phyloP scores from a whole-genome alignment of 2,329 filamentous ascomycete genomes.

The Neonectria neomacrospora region DNA sequence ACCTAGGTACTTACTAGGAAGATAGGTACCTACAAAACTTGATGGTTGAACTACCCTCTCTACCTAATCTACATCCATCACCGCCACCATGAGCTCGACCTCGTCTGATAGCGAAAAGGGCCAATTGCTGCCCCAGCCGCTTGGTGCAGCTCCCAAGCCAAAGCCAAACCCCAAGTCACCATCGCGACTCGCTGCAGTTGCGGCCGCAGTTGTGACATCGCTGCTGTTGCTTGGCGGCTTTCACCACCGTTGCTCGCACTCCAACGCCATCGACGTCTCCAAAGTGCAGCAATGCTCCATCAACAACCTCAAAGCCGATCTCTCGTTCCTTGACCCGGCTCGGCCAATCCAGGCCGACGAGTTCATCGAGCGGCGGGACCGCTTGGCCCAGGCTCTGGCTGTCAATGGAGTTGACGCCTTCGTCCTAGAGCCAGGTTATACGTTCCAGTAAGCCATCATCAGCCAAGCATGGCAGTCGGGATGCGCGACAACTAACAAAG shows the following conservation, averaged over 20 bases:
- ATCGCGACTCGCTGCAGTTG: slow-evolving; percentile 8
- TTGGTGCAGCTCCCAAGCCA: neutral
- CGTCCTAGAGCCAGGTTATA: slow-evolving; percentile 71
- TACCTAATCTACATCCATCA: slow-evolving; percentile 10
- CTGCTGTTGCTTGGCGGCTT: slow-evolving; percentile 16
- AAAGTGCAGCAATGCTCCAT: slow-evolving; percentile 60
- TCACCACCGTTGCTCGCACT: slow-evolving; percentile 15
- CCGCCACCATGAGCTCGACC: neutral
- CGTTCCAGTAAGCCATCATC: slow-evolving; percentile 60
- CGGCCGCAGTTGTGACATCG: slow-evolving; percentile 14
- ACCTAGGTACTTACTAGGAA: no score
- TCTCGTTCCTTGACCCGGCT: slow-evolving; percentile 63
- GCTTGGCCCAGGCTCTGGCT: slow-evolving; percentile 65
- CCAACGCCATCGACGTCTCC: slow-evolving; percentile 20
- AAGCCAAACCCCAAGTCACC: neutral
- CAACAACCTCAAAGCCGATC: slow-evolving; percentile 58
- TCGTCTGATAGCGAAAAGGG: slow-evolving; percentile 17
- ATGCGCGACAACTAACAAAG: neutral
- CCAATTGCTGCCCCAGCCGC: slow-evolving; percentile 19
- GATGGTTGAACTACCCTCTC: neutral
- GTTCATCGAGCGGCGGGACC: slow-evolving; percentile 65
- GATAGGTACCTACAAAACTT: no score
- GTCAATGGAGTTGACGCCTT: slow-evolving; percentile 66
- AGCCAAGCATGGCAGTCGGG: no score
- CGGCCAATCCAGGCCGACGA: slow-evolving; percentile 60